Evolutionary conservation across 1,284 basidiomycete species (phyloP).

Genomic region (Marasmius oreades): DNA sequence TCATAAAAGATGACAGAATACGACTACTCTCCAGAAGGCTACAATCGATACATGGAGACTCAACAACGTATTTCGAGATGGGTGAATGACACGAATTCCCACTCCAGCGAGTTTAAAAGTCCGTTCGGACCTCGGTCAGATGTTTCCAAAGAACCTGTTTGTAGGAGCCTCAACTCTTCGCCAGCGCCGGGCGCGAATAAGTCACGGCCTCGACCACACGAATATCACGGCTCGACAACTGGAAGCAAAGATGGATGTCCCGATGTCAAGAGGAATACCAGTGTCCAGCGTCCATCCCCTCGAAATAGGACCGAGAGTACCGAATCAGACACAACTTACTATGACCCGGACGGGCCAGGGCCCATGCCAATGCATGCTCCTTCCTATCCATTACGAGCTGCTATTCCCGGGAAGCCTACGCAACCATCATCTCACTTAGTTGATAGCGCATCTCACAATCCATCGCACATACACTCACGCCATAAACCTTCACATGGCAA

Average conservation of each 20-base stretch:
- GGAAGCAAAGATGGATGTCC: not conserved
- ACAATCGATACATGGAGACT: slow-evolving; percentile 9
- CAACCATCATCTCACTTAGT: too few species aligned
- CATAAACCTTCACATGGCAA: not conserved
- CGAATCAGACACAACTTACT: not conserved
- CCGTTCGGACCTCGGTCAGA: slow-evolving; percentile 10
- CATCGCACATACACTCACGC: not conserved
- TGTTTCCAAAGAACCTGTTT: not conserved
- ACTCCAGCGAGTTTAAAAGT: slow-evolving; percentile 7
- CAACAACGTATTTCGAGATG: slow-evolving; percentile 11
- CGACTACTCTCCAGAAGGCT: slow-evolving; percentile 15
- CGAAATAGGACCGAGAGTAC: not conserved
- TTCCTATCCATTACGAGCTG: not conserved
- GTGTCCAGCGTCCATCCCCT: not conserved
- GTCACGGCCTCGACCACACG: not conserved
- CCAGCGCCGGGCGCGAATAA: not conserved
- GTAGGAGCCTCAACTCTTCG: not conserved
- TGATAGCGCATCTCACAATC: too few species aligned
- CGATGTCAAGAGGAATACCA: slow-evolving; percentile 4
- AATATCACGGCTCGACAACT: slow-evolving; percentile 1
- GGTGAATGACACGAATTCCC: slow-evolving; percentile 13
- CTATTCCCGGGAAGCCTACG: too few species aligned
- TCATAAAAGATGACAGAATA: slow-evolving; percentile 13
- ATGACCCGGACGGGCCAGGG: not conserved
- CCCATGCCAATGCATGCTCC: not conserved